Evolutionary conservation across 352 stramenopile genomes (phyloP).

Genomic region (Globisporangium ultimum): DNA sequence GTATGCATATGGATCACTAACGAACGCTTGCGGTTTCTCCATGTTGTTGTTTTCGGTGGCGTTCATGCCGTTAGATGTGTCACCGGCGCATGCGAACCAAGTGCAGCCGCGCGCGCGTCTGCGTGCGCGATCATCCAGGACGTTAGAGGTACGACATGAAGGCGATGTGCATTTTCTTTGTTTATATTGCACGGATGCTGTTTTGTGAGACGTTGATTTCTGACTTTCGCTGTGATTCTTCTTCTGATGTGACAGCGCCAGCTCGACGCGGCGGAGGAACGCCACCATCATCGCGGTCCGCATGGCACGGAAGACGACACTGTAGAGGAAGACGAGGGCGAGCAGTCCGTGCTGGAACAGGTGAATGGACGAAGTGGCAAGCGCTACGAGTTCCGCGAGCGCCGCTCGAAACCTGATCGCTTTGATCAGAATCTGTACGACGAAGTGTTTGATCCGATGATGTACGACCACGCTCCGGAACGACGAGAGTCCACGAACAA

Average conservation of each 20-base stretch:
- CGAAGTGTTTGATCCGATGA: conserved; percentile 50
- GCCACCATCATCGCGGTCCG: conserved; percentile 12
- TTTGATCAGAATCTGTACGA: conserved; percentile 71
- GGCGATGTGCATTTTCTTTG: background rate
- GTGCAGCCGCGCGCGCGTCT: conserved; percentile 15
- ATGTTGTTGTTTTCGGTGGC: background rate
- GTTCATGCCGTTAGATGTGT: conserved; percentile 13
- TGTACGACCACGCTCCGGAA: conserved; percentile 9
- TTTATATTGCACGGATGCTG: background rate
- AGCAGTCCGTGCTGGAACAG: conserved; percentile 10
- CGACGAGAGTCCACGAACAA: conserved; percentile 14
- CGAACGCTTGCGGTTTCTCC: background rate
- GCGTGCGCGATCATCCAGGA: conserved; percentile 17
- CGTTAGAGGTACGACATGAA: conserved; percentile 10
- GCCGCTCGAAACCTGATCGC: conserved; percentile 44
- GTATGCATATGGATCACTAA: too few relatives aligned
- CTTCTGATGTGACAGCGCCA: background rate
- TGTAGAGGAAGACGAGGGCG: conserved; percentile 15
- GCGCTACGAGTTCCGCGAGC: conserved; percentile 58
- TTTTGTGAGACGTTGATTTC: background rate
- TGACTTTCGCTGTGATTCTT: background rate
- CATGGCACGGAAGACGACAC: conserved; percentile 7
- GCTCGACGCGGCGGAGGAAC: conserved; percentile 19
- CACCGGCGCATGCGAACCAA: conserved; percentile 7
- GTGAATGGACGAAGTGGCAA: conserved; percentile 2